Evolutionary conservation across 2,329 filamentous ascomycete genomes (phyloP).

Genomic region (Fusarium sp.): DNA sequence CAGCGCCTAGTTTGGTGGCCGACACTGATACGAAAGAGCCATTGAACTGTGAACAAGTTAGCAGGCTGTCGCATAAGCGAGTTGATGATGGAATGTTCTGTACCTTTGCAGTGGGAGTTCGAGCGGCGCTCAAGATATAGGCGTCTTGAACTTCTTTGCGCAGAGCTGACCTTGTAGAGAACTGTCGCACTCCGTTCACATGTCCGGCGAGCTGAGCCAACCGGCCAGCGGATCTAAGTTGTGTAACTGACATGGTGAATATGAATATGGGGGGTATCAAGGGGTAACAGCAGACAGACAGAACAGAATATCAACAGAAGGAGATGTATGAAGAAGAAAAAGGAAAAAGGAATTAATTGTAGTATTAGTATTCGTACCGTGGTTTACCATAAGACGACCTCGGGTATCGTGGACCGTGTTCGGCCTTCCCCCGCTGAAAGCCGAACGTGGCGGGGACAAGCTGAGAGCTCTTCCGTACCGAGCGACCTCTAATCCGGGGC

Average conservation of each 20-base stretch:
- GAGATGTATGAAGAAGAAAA: background rate
- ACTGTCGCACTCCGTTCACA: conserved; percentile 58
- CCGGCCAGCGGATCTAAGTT: conserved; percentile 53
- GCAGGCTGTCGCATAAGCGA: background rate
- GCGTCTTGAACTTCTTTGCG: conserved; percentile 84
- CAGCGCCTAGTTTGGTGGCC: conserved; percentile 88
- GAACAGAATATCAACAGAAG: conserved; percentile 5
- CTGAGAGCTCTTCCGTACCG: conserved; percentile 36
- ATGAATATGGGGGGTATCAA: conserved; percentile 21
- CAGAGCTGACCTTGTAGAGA: conserved; percentile 60
- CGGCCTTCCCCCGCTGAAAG: conserved; percentile 53
- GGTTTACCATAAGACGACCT: conserved; percentile 28
- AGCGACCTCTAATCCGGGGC: conserved; percentile 39
- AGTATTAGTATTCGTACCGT: conserved; percentile 9
- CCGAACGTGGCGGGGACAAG: conserved; percentile 43
- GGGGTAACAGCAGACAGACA: conserved; percentile 6
- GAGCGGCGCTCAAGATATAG: conserved; percentile 90
- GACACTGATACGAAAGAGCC: conserved; percentile 86
- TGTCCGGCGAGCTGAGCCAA: conserved; percentile 55
- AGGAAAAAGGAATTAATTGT: conserved; percentile 8
- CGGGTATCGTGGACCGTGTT: conserved; percentile 50
- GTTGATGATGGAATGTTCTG: background rate
- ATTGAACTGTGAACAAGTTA: conserved; percentile 77
- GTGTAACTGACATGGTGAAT: conserved; percentile 42
- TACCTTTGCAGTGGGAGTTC: conserved; percentile 92